Evolutionary conservation across 176 grass and related monocot species (phyloP), one percentile per base, ranked within the genome.

Genomic region (Saccharum officinarum): DNA sequence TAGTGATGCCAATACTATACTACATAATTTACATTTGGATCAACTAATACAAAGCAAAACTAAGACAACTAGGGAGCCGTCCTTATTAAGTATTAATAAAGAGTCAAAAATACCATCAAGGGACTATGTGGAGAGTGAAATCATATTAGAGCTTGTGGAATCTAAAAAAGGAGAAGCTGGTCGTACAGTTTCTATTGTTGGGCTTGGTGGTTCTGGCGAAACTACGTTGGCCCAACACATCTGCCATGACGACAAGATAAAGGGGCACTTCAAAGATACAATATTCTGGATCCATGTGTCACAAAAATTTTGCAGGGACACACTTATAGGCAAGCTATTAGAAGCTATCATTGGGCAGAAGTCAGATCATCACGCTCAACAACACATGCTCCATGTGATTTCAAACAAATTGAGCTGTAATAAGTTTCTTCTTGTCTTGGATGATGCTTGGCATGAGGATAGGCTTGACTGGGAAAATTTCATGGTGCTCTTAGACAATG

Each of bases 371-470:
- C 30, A 57, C 18, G 1, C 13, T 17, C 23, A 44, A 17, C 10
- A 67, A 1, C 6, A 38, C 8, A 44, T 79, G 59, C 3, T 57
- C 8, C 4, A 0, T 16, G 0, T 5, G 33, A 71, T 84, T 4
- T 42, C 23, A 17, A 52, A 83, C 0, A 30, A 47, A 16, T 4
- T 88, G 41, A 40, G 6, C 0, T 5, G 22, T 1, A 78, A 84
- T 0, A 84, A 31, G 6, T 42, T 89, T 46, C 18, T 84, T 4
- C 81, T 84, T 37, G 67, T 89, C 10, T 36, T 84, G n/a, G 87
- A 89, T 84, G 87, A 84, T 68, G 66, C 78, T 80, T 89, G 81
- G 87, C 67, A 69, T 59, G 8, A 74, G 1, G 62, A 54, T 2
- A 20, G 3, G 11, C 1, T 71, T 17, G 45, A 83, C 0, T 88